Evolutionary conservation across 1,139 yeast genomes (phyloP).

Genomic region (Diutina pseudorugosa): DNA sequence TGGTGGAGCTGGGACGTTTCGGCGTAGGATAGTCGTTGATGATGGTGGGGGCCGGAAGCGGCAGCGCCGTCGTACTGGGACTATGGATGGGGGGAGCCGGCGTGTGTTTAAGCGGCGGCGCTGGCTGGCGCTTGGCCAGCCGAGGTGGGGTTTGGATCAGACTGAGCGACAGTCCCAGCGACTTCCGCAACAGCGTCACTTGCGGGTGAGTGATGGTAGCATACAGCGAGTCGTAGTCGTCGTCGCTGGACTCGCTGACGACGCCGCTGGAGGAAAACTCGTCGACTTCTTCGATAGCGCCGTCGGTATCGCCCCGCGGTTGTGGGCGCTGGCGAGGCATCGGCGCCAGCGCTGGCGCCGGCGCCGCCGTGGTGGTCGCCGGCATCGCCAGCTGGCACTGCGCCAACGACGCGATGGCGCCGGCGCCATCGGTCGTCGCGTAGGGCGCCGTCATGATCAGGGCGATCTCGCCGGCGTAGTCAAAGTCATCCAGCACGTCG

Average conservation of each 20-base stretch:
- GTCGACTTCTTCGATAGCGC: background rate
- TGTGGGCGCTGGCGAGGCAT: too few species aligned
- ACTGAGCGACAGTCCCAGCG: background rate
- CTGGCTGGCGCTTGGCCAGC: background rate
- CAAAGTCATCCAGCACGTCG: background rate
- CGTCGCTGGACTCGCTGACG: background rate
- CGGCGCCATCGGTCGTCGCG: background rate
- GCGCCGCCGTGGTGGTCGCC: too few species aligned
- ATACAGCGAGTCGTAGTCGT: background rate
- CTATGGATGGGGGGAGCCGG: background rate
- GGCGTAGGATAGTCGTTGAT: background rate
- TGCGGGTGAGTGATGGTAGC: constrained; percentile 1
- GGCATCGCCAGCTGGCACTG: too few species aligned
- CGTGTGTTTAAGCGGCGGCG: background rate
- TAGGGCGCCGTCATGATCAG: background rate
- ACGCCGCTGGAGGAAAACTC: background rate
- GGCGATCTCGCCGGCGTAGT: constrained; percentile 1
- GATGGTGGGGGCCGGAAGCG: background rate
- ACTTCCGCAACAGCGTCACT: background rate
- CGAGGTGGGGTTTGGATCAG: background rate
- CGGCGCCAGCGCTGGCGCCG: too few species aligned
- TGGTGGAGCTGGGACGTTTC: too few species aligned
- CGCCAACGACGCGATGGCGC: background rate
- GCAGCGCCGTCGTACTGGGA: background rate
- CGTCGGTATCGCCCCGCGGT: background rate